Evolutionary conservation across 192 early-diverging fungal species (phyloP), one percentile per base, ranked within the genome.

Genomic region (Gorgonomyces haynaldii): DNA sequence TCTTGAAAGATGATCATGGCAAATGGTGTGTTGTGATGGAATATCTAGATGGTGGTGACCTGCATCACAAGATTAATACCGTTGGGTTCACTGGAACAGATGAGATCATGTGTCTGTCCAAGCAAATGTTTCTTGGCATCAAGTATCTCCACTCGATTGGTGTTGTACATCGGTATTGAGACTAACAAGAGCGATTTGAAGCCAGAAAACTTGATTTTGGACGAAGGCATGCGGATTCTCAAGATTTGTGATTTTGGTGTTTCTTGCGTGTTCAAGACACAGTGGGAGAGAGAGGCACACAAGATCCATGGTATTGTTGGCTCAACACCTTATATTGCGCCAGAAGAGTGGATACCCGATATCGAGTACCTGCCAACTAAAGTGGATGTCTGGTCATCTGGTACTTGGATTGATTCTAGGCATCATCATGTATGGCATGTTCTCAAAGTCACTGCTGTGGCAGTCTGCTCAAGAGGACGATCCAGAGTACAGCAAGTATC

Each of bases 1-100:
- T 97, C 43, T 85, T 98, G 15, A 84, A 91, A 61, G 92, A 97
- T 57, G 81, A 91, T 64, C 50, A 58, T 13, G 60, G 53, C 4
- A 15, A 53, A 47, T 72, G 69, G 68, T 72, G 66, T 43, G 55
- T 62, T 28, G 67, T 76, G 5, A 76, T 76, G 74, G 74, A 77
- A 37, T 77, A 77, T 52, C 57, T 62, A 54, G 42, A 69, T 0
- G 74, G 74, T 4, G 74, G 74, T 2, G 74, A 77, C 42, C 52
- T 77, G 10, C 65, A 57, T 24, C 38, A 56, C 4, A 55, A 61
- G 32, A 54, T 77, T 12, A 47, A 52, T 15, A 42, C 37, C 2
- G 54, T 60, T 20, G 45, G 47, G 4, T 42, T 70, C 17, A 57
- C 45, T 17, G 55, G 64, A n/a, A 6, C 39, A 0, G 65, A 62